phyloP scores from a whole-genome alignment of 768 basidiomycete genomes.

The Xerocomus spinulosus region DNA sequence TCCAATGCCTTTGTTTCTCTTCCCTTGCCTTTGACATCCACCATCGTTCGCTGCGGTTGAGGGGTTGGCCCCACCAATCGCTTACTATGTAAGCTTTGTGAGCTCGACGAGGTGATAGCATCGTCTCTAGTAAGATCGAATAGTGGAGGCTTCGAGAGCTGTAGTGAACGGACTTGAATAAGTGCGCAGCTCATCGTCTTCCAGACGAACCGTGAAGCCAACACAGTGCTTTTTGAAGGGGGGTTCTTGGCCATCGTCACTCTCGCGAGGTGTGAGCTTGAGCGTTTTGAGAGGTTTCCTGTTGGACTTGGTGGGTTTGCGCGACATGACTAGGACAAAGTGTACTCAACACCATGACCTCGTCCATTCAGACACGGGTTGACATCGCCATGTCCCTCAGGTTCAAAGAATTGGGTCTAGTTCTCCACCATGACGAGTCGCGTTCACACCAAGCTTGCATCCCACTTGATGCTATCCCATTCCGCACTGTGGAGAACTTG shows the following conservation, averaged over 20 bases:
- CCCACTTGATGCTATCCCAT: not conserved
- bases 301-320: conserved; percentile 13
- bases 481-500: not conserved
- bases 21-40: conserved; percentile 24
- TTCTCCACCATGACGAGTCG: not conserved
- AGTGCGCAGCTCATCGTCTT: no score
- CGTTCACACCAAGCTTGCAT: not conserved
- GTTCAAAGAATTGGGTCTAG: not conserved
- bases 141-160: conserved; percentile 22
- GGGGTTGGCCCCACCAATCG: not conserved
- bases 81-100: conserved; percentile 3
- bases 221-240: conserved; percentile 19
- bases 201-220: conserved; percentile 8
- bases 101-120: not conserved
- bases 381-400: not conserved
- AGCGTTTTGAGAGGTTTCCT: conserved; percentile 22
- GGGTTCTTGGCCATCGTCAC: conserved; percentile 14
- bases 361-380: not conserved
- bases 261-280: conserved; percentile 13
- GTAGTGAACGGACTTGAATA: not conserved
- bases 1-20: conserved; percentile 5
- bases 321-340: conserved; percentile 14
- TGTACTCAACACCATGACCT: no score
- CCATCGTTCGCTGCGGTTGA: not conserved
- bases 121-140: conserved; percentile 22